phyloP scores from a whole-genome alignment of 768 basidiomycete species.

The Termitomyces sp. region DNA sequence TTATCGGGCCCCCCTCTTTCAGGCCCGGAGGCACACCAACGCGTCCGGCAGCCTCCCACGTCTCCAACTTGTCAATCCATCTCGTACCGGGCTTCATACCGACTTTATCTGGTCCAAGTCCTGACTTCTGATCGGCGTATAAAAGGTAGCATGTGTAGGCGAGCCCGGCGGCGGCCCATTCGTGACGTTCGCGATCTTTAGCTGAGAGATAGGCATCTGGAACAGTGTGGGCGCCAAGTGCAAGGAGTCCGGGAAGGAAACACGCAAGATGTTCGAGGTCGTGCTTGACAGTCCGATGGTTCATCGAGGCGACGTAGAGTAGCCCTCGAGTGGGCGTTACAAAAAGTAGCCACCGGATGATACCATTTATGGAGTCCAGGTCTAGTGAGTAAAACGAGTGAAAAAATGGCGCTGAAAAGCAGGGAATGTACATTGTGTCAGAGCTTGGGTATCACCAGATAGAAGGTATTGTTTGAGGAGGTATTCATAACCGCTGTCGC shows the following conservation, averaged over 20 bases:
- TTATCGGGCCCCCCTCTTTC: constrained; percentile 22
- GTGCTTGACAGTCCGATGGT: constrained; percentile 28
- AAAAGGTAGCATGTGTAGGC: constrained; percentile 62
- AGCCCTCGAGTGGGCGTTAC: constrained; percentile 50
- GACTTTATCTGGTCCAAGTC: constrained; percentile 59
- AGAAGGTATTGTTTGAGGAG: constrained; percentile 61
- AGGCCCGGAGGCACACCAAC: constrained; percentile 40
- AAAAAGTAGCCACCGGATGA: constrained; percentile 53
- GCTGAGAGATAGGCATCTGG: constrained; percentile 21
- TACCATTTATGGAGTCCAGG: constrained; percentile 42
- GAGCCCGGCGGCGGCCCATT: constrained; percentile 68
- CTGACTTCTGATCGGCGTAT: constrained; percentile 61
- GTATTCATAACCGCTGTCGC: constrained; percentile 67
- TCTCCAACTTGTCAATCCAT: constrained; percentile 42
- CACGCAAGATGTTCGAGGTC: constrained; percentile 64
- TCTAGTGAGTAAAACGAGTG: constrained; percentile 25
- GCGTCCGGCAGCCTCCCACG: constrained; percentile 40
- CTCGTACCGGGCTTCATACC: constrained; percentile 29
- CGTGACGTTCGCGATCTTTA: constrained; percentile 39
- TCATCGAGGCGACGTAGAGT: constrained; percentile 57
- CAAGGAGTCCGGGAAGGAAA: constrained; percentile 62
- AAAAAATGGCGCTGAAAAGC: neutral
- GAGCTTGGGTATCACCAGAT: constrained; percentile 38
- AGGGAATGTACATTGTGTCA: constrained; percentile 41
- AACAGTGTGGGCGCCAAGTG: constrained; percentile 53